phyloP scores from a whole-genome alignment of 2,329 filamentous ascomycete genomes.

The Alternaria brassicae region DNA sequence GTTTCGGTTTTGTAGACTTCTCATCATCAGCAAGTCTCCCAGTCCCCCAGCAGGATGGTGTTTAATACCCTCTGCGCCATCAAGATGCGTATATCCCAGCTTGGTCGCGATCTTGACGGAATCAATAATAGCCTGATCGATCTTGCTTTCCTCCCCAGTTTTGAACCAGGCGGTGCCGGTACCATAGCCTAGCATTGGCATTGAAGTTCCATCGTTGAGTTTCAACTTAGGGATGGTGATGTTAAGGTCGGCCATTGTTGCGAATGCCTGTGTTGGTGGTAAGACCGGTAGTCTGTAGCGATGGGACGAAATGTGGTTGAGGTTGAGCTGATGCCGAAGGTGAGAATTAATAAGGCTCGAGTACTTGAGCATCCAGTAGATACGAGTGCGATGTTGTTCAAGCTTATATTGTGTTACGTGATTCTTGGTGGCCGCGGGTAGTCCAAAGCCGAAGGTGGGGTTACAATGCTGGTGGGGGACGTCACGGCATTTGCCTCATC shows the following conservation, averaged over 20 bases:
- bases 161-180: slow-evolving; percentile 74
- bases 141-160: slow-evolving; percentile 54
- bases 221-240: slow-evolving; percentile 66
- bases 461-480: slow-evolving; percentile 4
- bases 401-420: neutral
- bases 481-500: slow-evolving; percentile 1
- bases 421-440: neutral
- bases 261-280: neutral
- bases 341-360: neutral
- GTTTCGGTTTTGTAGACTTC: slow-evolving; percentile 60
- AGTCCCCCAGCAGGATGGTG: too few relatives aligned
- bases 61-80: slow-evolving; percentile 71
- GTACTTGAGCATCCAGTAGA: slow-evolving; percentile 1
- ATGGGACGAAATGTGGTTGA: neutral
- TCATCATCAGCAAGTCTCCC: neutral
- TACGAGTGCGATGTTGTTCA: neutral
- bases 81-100: slow-evolving; percentile 74
- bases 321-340: neutral
- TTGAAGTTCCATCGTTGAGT: slow-evolving; percentile 75
- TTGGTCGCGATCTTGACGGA: slow-evolving; percentile 68
- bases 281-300: neutral
- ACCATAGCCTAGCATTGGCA: slow-evolving; percentile 76
- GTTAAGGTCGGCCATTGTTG: slow-evolving; percentile 52
- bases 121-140: slow-evolving; percentile 66
- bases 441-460: slow-evolving; percentile 16